phyloP scores from a whole-genome alignment of 2,329 filamentous ascomycete species.

The Botryotinia convoluta region DNA sequence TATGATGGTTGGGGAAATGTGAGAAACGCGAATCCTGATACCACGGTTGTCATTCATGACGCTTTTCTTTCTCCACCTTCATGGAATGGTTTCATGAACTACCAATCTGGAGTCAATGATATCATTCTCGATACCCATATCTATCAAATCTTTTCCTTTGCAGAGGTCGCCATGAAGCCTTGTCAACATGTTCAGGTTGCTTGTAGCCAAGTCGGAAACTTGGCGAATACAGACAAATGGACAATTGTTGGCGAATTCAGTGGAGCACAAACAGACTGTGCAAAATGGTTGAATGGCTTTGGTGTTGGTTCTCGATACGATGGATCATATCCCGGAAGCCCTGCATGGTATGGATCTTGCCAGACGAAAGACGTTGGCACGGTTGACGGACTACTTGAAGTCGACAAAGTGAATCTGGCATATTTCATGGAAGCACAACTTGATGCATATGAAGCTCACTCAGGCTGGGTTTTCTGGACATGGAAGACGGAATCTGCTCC shows the following conservation, averaged over 20 bases:
- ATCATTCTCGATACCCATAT: constrained; percentile 46
- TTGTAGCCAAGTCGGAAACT: constrained; percentile 40
- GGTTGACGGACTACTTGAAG: constrained; percentile 39
- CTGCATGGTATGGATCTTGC: constrained; percentile 40
- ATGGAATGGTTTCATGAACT: constrained; percentile 62
- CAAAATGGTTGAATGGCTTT: constrained; percentile 52
- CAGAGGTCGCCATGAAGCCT: constrained; percentile 41
- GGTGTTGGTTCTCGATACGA: constrained; percentile 57
- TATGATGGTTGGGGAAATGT: constrained; percentile 51
- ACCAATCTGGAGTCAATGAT: constrained; percentile 36
- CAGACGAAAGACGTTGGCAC: constrained; percentile 49
- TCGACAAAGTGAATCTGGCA: constrained; percentile 39
- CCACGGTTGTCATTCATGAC: constrained; percentile 56
- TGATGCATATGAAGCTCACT: constrained; percentile 43
- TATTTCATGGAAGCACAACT: constrained; percentile 46
- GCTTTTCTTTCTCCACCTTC: constrained; percentile 51
- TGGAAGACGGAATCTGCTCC: constrained; percentile 45
- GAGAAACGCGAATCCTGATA: constrained; percentile 45
- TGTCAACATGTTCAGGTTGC: constrained; percentile 43
- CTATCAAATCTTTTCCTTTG: constrained; percentile 44
- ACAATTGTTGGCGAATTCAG: constrained; percentile 46
- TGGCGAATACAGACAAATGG: constrained; percentile 38
- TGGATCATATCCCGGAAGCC: constrained; percentile 39
- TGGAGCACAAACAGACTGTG: constrained; percentile 45
- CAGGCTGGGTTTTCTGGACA: constrained; percentile 44